Conservation (phyloP, 441 rosid genomes). For the Erodium texanum region DNA sequence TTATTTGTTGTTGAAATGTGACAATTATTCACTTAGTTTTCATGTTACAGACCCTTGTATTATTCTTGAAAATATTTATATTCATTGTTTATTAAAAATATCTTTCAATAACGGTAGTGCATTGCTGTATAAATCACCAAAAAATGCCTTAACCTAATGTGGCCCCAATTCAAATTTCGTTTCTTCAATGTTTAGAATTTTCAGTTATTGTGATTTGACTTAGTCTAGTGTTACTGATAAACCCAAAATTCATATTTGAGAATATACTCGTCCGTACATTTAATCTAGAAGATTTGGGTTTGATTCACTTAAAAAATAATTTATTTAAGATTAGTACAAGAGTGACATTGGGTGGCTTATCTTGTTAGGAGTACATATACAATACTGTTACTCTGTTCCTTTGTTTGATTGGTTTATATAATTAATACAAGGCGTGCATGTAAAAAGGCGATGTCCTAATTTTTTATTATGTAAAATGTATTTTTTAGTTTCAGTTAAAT, state of each 20-base stretch:
- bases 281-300: neutral
- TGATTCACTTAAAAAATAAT: neutral
- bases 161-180: neutral
- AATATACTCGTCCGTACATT: neutral
- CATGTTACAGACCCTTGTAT: neutral
- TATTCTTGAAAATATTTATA: neutral
- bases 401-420: neutral
- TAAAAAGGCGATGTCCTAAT: neutral
- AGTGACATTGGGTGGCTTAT: neutral
- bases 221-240: neutral
- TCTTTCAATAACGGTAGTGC: neutral
- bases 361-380: neutral
- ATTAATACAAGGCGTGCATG: neutral
- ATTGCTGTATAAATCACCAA: neutral
- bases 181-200: neutral
- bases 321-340: neutral
- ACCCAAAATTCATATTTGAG: neutral
- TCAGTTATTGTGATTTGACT: too few relatives aligned
- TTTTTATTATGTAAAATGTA: neutral
- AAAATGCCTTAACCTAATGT: neutral
- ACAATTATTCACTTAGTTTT: neutral
- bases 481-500: neutral
- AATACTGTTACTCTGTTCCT: too few relatives aligned
- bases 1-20: neutral
- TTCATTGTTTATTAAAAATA: too few relatives aligned